Base-by-base conservation (phyloP, 2,329 filamentous ascomycete species). In the Aspergillus terreus region DNA sequence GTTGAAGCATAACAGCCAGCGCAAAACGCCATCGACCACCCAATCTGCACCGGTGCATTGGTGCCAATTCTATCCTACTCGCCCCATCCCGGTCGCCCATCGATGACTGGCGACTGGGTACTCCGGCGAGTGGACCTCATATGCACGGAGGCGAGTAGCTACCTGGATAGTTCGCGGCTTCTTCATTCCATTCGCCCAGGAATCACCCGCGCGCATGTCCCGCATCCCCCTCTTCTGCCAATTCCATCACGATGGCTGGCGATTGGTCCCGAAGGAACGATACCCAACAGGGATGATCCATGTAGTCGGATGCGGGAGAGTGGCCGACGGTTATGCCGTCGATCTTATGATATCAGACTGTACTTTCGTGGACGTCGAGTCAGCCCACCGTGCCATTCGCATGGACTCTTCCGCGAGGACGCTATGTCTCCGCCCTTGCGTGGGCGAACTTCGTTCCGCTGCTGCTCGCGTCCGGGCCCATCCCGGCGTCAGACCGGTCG, bases 271-370 rank as follows among this genome's bases (percentile, higher is more conserved):
- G 23, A 12, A 19, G 12, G 9, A 19, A 50, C 19, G 15, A 45
- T 41, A 47, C 17, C 25, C 40, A 48, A 51, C 47, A 60, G 55
- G 57, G 58, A 55, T 56, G 33, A 51, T 49, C 54, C 51, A 50
- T 44, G 57, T 48, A 52, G 40, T 44, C 46, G 47, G 44, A 54
- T 54, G 52, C 45, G 40, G 17, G n/a, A 42, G 9, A 4, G 6
- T 42, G 40, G 40, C 15, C 35, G 19, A 42, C 40, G 40, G 40
- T 42, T 42, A 44, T 51, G 19, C 38, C 35, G 48, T 50, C 42
- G 51, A 30, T 49, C 30, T 44, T 49, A 44, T 56, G 50, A 55
- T 58, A 54, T 54, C 53, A 56, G 47, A 43, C 23, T 33, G 40
- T 51, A 25, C 44, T 33, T 38, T 47, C 30, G 11, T 12, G 6